Evolutionary conservation across 129 eudicot species (phyloP).

Genomic region (Apium graveolens): DNA sequence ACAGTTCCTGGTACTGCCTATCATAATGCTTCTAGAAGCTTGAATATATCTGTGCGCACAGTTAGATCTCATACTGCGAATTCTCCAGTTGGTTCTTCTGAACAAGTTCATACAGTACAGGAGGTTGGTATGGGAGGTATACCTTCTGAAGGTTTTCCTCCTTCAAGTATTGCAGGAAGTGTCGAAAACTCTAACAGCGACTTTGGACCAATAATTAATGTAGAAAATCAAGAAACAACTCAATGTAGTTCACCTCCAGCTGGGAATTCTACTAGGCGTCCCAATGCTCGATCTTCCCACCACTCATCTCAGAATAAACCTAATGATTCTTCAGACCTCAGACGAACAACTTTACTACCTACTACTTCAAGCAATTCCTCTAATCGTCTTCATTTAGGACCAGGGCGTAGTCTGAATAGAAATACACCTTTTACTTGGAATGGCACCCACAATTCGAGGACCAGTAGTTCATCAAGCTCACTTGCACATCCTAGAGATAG

Average conservation of each 20-base stretch:
- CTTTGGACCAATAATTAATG: constrained; percentile 21
- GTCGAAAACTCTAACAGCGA: constrained; percentile 40
- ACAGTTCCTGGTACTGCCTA: constrained; percentile 11
- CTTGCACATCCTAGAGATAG: constrained; percentile 30
- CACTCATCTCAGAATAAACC: constrained; percentile 27
- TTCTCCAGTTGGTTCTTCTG: constrained; percentile 24
- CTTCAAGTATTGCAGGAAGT: constrained; percentile 20
- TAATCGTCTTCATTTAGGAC: constrained; percentile 30
- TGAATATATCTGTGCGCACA: constrained; percentile 27
- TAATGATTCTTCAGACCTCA: constrained; percentile 36
- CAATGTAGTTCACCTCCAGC: constrained; percentile 15
- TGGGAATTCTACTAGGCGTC: constrained; percentile 29
- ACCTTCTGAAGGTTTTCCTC: constrained; percentile 22
- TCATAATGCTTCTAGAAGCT: constrained; percentile 36
- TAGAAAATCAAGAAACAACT: constrained; percentile 18
- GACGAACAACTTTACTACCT: constrained; percentile 25
- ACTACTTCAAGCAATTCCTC: constrained; percentile 21
- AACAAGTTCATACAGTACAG: constrained; percentile 30
- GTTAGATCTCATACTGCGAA: constrained; percentile 21
- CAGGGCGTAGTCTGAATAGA: constrained; percentile 34
- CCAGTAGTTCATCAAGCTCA: constrained; percentile 35
- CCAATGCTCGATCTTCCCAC: constrained; percentile 19
- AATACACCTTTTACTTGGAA: constrained; percentile 38
- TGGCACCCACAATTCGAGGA: constrained; percentile 31
- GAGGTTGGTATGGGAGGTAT: constrained; percentile 31